Evolutionary conservation across 2,329 filamentous ascomycete species (phyloP).

Genomic region (Penicillium sclerotiorum): DNA sequence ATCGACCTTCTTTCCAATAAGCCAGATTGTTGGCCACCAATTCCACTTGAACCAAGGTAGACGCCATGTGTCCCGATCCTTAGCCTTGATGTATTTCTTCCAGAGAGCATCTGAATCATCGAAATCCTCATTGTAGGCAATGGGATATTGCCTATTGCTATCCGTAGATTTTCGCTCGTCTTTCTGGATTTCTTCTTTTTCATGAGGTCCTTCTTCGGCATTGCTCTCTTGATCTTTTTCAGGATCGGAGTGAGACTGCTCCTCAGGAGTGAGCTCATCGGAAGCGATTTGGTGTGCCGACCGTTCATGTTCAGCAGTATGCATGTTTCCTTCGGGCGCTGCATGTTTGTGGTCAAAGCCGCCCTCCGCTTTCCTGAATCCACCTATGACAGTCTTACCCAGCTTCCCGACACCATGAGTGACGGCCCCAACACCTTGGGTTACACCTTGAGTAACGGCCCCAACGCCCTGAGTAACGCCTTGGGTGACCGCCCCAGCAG

Average conservation of each 20-base stretch:
- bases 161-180: slow-evolving; percentile 29
- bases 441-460: slow-evolving; percentile 50
- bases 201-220: neutral
- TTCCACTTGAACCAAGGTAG: slow-evolving; percentile 62
- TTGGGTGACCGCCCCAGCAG: slow-evolving; percentile 49
- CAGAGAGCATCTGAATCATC: slow-evolving; percentile 69
- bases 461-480: neutral
- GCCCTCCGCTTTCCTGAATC: slow-evolving; percentile 44
- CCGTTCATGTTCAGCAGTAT: neutral
- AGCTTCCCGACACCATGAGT: slow-evolving; percentile 51
- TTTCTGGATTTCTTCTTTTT: slow-evolving; percentile 15
- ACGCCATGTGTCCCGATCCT: slow-evolving; percentile 82
- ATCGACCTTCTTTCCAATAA: slow-evolving; percentile 87
- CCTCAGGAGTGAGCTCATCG: neutral
- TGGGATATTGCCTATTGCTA: slow-evolving; percentile 57
- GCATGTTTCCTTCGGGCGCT: neutral
- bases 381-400: slow-evolving; percentile 49
- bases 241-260: neutral
- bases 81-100: slow-evolving; percentile 79
- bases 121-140: slow-evolving; percentile 64
- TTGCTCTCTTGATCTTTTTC: neutral
- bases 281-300: neutral
- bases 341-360: slow-evolving; percentile 29
- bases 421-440: slow-evolving; percentile 29
- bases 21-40: slow-evolving; percentile 76